phyloP scores from a whole-genome alignment of 106 monocot species.

The Alisma plantagoaquatica region DNA sequence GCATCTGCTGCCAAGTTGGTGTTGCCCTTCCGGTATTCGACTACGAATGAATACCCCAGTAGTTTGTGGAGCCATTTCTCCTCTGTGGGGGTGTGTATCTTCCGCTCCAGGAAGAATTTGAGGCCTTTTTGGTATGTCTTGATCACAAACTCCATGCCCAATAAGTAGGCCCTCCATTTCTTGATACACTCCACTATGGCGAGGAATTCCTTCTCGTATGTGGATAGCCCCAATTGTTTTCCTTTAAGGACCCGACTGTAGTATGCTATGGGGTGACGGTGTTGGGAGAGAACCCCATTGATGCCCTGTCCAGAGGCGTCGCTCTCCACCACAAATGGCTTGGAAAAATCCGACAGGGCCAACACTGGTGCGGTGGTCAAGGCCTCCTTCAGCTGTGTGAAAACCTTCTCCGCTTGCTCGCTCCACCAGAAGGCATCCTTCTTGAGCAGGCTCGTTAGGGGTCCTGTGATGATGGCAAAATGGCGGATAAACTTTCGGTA shows the following conservation, averaged over 20 bases:
- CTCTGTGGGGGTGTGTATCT: not conserved
- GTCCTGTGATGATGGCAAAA: not conserved
- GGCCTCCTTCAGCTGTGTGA: not conserved
- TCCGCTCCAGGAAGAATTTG: not conserved
- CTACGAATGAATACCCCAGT: not conserved
- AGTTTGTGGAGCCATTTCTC: not conserved
- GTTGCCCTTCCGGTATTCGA: not conserved
- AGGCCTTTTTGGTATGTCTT: not conserved
- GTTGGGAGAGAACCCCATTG: not conserved
- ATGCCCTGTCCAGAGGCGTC: not conserved
- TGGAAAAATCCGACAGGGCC: not conserved
- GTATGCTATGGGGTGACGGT: not conserved
- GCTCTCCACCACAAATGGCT: not conserved
- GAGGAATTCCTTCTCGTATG: not conserved
- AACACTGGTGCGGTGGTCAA: not conserved
- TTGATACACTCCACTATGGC: not conserved
- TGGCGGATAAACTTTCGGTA: not conserved
- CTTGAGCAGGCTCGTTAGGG: not conserved
- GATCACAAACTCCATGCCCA: not conserved
- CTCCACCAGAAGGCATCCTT: not conserved
- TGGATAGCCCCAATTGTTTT: not conserved
- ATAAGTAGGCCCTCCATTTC: not conserved
- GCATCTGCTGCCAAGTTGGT: not conserved
- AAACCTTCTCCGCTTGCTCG: not conserved
- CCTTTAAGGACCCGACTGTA: not conserved